phyloP scores from a whole-genome alignment of 805 yeast genomes.

The Pichia paraexigua region DNA sequence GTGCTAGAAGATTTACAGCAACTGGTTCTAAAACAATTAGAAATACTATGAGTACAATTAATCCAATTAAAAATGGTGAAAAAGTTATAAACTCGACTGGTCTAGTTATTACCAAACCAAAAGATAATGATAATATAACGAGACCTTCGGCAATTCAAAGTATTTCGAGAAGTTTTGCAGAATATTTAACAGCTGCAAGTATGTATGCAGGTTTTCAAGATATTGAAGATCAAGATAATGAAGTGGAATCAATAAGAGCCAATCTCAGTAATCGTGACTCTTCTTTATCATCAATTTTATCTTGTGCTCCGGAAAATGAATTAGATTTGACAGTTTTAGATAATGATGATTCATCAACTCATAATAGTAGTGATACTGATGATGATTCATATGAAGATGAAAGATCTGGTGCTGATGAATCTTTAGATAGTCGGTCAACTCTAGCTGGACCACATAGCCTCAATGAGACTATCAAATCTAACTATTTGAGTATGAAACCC shows the following conservation, averaged over 20 bases:
- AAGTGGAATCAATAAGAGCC: constrained; percentile 2
- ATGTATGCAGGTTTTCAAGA: constrained; percentile 37
- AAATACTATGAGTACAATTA: neutral
- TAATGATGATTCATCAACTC: constrained; percentile 3
- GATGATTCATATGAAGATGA: neutral
- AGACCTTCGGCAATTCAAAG: constrained; percentile 24
- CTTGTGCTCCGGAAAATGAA: constrained; percentile 3
- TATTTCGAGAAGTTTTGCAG: constrained; percentile 46
- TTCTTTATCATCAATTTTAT: neutral
- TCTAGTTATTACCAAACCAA: neutral
- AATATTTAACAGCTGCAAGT: constrained; percentile 49
- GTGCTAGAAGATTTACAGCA: neutral
- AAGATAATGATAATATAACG: constrained; percentile 3
- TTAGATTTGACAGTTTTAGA: neutral
- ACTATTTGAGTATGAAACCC: neutral
- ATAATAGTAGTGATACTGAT: neutral
- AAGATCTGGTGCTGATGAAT: neutral
- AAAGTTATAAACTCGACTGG: neutral
- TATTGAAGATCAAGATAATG: constrained; percentile 26
- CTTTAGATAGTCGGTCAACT: neutral
- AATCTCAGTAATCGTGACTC: neutral
- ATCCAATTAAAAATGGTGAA: neutral
- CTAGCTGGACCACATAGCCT: neutral
- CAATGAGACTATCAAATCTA: neutral
- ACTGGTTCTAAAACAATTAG: neutral